A percentile compares a stretch with the other conserved stretches of the same genome.
Evolutionary conservation across 306 rosid genomes (phyloP).

Genomic region (Rosa rugosa): DNA sequence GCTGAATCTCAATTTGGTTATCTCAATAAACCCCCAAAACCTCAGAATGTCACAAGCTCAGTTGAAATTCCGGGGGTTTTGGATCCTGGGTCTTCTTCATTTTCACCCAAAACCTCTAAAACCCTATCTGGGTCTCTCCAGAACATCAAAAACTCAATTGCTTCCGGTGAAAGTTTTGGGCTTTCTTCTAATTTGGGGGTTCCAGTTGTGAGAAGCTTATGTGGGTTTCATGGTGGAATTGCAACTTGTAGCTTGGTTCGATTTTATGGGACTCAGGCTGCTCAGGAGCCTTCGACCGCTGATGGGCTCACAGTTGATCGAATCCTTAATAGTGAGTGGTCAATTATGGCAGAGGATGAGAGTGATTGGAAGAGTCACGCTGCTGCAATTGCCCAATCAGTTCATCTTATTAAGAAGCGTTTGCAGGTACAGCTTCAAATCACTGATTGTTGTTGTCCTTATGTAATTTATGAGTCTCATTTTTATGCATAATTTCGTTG

Average conservation of each 20-base stretch:
- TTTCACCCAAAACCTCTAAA: constrained; percentile 15
- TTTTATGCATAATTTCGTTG: not conserved
- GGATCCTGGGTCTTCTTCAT: constrained; percentile 20
- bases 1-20: not conserved
- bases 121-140: constrained; percentile 19
- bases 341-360: constrained; percentile 61
- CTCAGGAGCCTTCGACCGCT: constrained; percentile 55
- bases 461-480: not conserved
- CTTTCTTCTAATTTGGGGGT: constrained; percentile 6
- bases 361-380: constrained; percentile 94
- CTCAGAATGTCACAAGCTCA: not conserved
- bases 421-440: constrained; percentile 49
- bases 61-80: not conserved
- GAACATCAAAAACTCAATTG: not conserved
- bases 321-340: constrained; percentile 63
- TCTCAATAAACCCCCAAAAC: not conserved
- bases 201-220: constrained; percentile 10
- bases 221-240: constrained; percentile 11
- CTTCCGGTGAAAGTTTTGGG: constrained; percentile 4
- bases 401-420: constrained; percentile 77
- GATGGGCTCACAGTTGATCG: constrained; percentile 77
- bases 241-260: constrained; percentile 30
- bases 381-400: constrained; percentile 77
- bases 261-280: constrained; percentile 45
- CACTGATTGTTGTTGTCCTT: not conserved